These are phyloP conservation scores for Paxillus ammoniavirescens DNA, from an alignment of 768 basidiomycete genomes.

Conservation along the genomic window DNA sequence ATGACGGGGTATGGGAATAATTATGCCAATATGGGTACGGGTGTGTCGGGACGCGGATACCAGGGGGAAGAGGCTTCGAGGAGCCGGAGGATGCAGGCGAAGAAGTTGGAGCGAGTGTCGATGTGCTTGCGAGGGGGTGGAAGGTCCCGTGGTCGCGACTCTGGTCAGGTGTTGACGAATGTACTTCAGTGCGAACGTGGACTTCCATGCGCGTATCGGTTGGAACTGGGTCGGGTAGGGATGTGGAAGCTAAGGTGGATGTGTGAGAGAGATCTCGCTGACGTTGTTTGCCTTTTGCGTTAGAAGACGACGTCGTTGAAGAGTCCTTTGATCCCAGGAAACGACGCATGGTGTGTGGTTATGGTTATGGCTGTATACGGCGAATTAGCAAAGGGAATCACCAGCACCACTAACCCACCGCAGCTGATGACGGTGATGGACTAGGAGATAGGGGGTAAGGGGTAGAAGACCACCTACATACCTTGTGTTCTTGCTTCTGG, in stretches of 20 bases:
- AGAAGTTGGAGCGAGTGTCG: constrained; percentile 9
- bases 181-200: constrained; percentile 28
- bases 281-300: constrained; percentile 26
- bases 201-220: constrained; percentile 20
- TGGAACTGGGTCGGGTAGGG: constrained; percentile 5
- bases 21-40: constrained; percentile 36
- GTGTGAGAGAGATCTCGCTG: constrained; percentile 11
- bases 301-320: constrained; percentile 5
- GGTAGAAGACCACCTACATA: constrained; percentile 10
- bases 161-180: constrained; percentile 17
- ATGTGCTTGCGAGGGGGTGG: constrained; percentile 20
- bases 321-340: constrained; percentile 28
- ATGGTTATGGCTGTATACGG: constrained; percentile 12
- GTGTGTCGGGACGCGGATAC: constrained; percentile 32
- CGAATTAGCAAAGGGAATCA: constrained; percentile 12
- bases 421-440: constrained; percentile 15
- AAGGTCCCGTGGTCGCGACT: constrained; percentile 5
- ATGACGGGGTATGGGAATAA: constrained; percentile 29
- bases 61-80: constrained; percentile 25
- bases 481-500: constrained; percentile 5
- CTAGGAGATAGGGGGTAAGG: constrained; percentile 2
- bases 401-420: constrained; percentile 13
- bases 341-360: constrained; percentile 28
- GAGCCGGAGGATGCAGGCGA: constrained; percentile 21
- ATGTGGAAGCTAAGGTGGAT: neutral